Evolutionary conservation across 495 filamentous ascomycete genomes (phyloP).

Genomic region (Penicillium ochrochloron): DNA sequence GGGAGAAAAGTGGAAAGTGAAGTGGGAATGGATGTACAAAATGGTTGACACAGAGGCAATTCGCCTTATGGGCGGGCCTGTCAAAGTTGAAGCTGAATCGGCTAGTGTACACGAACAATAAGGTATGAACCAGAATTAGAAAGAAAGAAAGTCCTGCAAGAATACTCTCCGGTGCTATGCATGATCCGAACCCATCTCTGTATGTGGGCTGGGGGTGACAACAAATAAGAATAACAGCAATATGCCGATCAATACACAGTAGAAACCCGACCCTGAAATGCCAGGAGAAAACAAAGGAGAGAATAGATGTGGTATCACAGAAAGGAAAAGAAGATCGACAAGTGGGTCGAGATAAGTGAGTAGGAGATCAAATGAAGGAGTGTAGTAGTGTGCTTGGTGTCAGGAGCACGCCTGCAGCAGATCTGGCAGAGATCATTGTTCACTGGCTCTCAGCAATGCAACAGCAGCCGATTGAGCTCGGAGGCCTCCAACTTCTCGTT

Average conservation of each 20-base stretch:
- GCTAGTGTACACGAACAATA: conserved; percentile 37
- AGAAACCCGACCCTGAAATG: conserved; percentile 22
- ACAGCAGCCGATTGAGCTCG: conserved; percentile 49
- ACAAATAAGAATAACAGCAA: conserved; percentile 26
- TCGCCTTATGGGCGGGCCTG: conserved; percentile 40
- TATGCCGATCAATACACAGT: conserved; percentile 26
- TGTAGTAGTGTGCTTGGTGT: not conserved
- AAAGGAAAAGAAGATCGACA: conserved; percentile 22
- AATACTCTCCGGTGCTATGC: conserved; percentile 36
- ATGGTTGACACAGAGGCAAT: conserved; percentile 44
- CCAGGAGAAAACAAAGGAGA: conserved; percentile 18
- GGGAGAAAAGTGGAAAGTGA: conserved; percentile 28
- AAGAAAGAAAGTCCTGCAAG: conserved; percentile 27
- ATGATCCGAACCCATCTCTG: conserved; percentile 27
- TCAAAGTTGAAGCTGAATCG: conserved; percentile 21
- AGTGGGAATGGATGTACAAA: conserved; percentile 54
- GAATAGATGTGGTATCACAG: conserved; percentile 27
- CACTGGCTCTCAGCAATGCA: conserved; percentile 45
- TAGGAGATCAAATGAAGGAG: conserved; percentile 7
- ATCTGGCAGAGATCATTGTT: conserved; percentile 24
- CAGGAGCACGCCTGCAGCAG: not conserved
- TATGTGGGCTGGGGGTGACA: conserved; percentile 19
- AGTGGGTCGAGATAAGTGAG: conserved; percentile 17
- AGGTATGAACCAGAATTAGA: conserved; percentile 23
- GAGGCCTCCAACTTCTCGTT: conserved; percentile 60